Evolutionary conservation across 169 alveolate species (phyloP).

Genomic region (Cryptosporidium ryanae): DNA sequence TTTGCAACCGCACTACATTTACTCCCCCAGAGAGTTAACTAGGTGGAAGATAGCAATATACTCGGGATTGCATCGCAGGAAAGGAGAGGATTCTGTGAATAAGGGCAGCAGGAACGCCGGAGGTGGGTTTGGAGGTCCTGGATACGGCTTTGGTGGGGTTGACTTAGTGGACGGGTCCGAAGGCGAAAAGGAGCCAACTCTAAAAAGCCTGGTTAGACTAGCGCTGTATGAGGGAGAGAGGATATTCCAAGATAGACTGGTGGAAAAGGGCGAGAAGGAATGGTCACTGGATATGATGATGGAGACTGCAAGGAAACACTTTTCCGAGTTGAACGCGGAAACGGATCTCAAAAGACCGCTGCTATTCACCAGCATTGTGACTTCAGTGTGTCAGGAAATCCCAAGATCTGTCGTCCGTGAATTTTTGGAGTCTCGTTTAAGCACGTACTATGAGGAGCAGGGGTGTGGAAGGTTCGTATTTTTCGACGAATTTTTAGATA

Average conservation of each 20-base stretch:
- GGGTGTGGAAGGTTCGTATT: constrained; percentile 93
- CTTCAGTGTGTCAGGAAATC: constrained; percentile 18
- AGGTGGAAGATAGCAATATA: constrained; percentile 96
- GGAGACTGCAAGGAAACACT: constrained; percentile 85
- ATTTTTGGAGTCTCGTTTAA: constrained; percentile 82
- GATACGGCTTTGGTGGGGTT: constrained; percentile 11
- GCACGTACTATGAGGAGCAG: constrained; percentile 94
- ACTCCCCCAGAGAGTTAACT: constrained; percentile 98
- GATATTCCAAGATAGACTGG: constrained; percentile 96
- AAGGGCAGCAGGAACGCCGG: neutral
- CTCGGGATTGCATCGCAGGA: constrained; percentile 30
- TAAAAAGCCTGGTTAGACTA: constrained; percentile 87
- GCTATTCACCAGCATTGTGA: constrained; percentile 85
- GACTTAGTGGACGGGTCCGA: constrained; percentile 85
- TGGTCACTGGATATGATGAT: constrained; percentile 93
- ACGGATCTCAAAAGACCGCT: constrained; percentile 86
- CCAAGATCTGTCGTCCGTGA: constrained; percentile 71
- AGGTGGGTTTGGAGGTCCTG: neutral
- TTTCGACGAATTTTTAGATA: constrained; percentile 95
- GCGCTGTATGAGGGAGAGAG: constrained; percentile 96
- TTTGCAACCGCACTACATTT: constrained; percentile 96
- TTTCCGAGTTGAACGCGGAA: constrained; percentile 81
- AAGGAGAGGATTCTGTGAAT: neutral
- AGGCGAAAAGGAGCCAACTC: constrained; percentile 71
- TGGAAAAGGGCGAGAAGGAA: constrained; percentile 90